Base-by-base conservation (phyloP, 371 early-diverging fungal species). In the Mucor racemosus region DNA sequence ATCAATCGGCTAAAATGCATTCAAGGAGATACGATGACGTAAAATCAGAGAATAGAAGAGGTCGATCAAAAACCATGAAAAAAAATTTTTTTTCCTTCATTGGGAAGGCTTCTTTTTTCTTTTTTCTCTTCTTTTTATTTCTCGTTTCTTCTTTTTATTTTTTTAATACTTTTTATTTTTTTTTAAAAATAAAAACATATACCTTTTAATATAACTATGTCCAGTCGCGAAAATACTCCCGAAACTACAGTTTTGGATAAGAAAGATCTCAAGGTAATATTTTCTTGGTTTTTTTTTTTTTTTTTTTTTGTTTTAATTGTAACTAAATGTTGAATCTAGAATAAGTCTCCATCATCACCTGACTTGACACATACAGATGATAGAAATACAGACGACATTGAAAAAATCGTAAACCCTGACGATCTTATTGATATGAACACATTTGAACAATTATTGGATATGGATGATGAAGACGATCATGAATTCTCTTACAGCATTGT, bases 391-490 rank as follows among this genome's bases (percentile, higher is more conserved):
- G 66, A 70, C 1, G 66, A 70, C 10, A 58, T n/a, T 41, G 70
- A 70, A 19, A 77, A 72, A 61, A 61, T 54, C 11, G 66, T 75
- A 39, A 74, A 76, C 57, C 70, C 69, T 50, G 78, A 86, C 15
- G 91, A 86, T 35, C 80, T 93, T 57, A 84, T 93, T 68, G 92
- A 94, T 71, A 85, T 88, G 66, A 70, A 66, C 57, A 88, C 87
- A 7, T 93, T 94, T 76, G 90, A 91, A 56, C 93, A 93, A 72
- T 73, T 94, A 21, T 72, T 92, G 62, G 93, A 92, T 54, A 91
- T 93, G 92, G 93, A 93, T 66, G 91, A 91, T 54, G 92, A 91
- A 59, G 92, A 90, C 19, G 90, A 92, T 31, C 86, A 86, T 71
- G 88, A 85, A 53, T 94, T 94, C 71, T 90, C 90, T 54, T 80